These are phyloP conservation scores for Musa schizocarpa DNA, from an alignment of 176 grass and related monocot genomes.

Conservation along the genomic window DNA sequence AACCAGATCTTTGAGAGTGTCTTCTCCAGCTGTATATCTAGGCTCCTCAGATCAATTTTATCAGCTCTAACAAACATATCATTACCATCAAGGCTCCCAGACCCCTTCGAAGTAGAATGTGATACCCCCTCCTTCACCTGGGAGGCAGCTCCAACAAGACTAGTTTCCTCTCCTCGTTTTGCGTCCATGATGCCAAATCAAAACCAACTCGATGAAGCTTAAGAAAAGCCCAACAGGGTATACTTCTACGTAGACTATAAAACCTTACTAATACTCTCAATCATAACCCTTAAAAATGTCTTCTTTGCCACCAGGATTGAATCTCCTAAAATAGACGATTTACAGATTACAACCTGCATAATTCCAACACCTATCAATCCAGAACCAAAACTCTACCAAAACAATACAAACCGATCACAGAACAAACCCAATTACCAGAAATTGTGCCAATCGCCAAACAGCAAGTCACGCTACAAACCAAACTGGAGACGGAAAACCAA, in stretches of 20 bases:
- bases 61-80: slow-evolving; percentile 61
- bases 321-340: not conserved
- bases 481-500: not conserved
- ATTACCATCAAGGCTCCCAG: slow-evolving; percentile 25
- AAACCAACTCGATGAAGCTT: not conserved
- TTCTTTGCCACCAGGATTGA: not conserved
- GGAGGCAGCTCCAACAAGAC: not conserved
- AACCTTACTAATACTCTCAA: not conserved
- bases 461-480: no score
- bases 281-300: not conserved
- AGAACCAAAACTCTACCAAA: not conserved
- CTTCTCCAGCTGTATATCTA: slow-evolving; percentile 82
- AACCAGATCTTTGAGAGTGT: slow-evolving; percentile 58
- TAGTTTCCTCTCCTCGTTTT: not conserved
- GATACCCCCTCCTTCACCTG: slow-evolving; percentile 6
- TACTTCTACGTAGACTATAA: not conserved
- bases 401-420: not conserved
- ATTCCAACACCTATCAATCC: not conserved
- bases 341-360: not conserved
- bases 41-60: slow-evolving; percentile 48
- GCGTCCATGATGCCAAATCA: slow-evolving; percentile 23
- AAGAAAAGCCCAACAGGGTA: not conserved
- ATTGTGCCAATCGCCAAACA: not conserved
- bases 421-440: not conserved
- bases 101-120: not conserved